Evolutionary conservation across 208 protist genomes (phyloP), one percentile per base, ranked within the genome.

Genomic region (Trichomonas gallinae): DNA sequence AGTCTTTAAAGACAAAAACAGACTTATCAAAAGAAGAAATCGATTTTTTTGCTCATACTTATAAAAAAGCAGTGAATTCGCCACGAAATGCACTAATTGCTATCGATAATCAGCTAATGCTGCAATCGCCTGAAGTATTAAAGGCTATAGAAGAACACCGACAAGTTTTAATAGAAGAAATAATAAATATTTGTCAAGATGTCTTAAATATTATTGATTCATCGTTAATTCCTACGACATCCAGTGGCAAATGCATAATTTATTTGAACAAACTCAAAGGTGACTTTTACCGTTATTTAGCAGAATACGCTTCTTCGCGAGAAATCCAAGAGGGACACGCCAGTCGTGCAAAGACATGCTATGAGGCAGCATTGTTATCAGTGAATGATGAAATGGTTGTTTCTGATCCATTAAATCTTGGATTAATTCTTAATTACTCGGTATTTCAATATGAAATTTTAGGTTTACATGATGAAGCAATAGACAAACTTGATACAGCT

Each of bases 381-480:
- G 97, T 96, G 10, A 34, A 45, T 45, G 11, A 44, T 23, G 42
- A 97, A 45, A n/a, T 93, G 44, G 45, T 88, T 6, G 34, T 48
- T 23, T 31, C 89, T 40, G n/a, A 96, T 96, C 89, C 89, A 96
- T 10, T 45, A 51, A 38, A 72, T 44, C 36, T 96, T 21, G 97
- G 98, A n/a, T 96, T 98, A 48, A 98, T 98, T 89, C 97, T 98
- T 13, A 98, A 98, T 96, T 98, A 97, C 91, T 98, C 98, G 0
- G 97, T 97, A 49, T 97, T 96, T 91, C 63, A 97, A 49, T 97
- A 97, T 63, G 97, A 97, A 96, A 97, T 97, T 45, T 85, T 97
- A 2, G 36, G 44, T n/a, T 10, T 96, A 34, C 44, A 93, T 0
- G 91, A 96, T 13, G 51, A 97, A 49, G 96, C 97, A 15, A 97